Evolutionary conservation across 129 eudicot genomes (phyloP).

Genomic region (Saussurea involucrata): DNA sequence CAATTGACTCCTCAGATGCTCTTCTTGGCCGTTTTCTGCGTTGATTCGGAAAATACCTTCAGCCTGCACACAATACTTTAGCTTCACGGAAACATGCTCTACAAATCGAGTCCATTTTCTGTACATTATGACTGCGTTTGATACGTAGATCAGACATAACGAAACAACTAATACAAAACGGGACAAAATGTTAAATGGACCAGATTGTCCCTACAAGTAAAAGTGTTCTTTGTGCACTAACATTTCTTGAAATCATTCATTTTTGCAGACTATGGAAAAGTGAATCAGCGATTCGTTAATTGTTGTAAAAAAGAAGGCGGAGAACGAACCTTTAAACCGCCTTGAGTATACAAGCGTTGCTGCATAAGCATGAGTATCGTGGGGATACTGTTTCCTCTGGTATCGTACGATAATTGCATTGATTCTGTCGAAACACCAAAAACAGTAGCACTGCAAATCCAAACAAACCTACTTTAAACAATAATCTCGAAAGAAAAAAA

Average conservation of each 20-base stretch:
- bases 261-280: background rate
- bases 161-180: background rate
- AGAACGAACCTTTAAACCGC: conserved; percentile 70
- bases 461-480: conserved; percentile 3
- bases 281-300: background rate
- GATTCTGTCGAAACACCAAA: conserved; percentile 98
- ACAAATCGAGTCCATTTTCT: background rate
- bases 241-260: background rate
- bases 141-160: too few relatives aligned
- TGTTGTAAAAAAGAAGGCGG: background rate
- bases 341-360: conserved; percentile 73
- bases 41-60: conserved; percentile 92
- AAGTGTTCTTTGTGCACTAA: background rate
- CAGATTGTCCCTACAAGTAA: too few relatives aligned
- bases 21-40: conserved; percentile 86
- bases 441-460: conserved; percentile 66
- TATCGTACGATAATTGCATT: conserved; percentile 82
- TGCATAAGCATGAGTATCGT: conserved; percentile 85
- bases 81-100: background rate
- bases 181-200: too few relatives aligned
- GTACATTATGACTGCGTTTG: background rate
- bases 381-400: conserved; percentile 84
- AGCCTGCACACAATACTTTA: conserved; percentile 44
- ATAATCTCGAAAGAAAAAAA: background rate
- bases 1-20: conserved; percentile 68